phyloP scores from a whole-genome alignment of 1,284 basidiomycete species.

The Peniophora sp. region DNA sequence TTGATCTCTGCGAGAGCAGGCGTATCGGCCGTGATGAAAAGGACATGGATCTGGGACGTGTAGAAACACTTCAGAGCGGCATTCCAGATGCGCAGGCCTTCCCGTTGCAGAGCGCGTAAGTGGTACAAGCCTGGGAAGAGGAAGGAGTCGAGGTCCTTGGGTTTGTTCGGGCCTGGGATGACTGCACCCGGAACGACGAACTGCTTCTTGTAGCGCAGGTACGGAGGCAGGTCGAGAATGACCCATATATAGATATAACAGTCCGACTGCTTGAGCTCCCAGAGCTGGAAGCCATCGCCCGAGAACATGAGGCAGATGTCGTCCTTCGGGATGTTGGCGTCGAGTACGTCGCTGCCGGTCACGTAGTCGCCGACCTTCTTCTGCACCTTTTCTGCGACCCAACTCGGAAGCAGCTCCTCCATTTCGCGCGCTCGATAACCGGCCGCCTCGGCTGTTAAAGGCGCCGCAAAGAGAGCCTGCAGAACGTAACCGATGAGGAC shows the following conservation, averaged over 20 bases:
- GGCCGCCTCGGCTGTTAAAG: neutral
- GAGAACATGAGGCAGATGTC: neutral
- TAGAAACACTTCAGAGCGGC: conserved; percentile 2
- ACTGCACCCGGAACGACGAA: conserved; percentile 4
- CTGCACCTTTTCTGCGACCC: neutral
- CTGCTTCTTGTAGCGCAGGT: conserved; percentile 6
- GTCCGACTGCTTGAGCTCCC: conserved; percentile 4
- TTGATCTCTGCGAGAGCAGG: conserved; percentile 12
- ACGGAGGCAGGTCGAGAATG: conserved; percentile 3
- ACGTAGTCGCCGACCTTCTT: neutral
- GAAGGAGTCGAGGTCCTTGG: conserved; percentile 6
- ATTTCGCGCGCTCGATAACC: neutral
- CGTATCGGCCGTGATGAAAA: conserved; percentile 18
- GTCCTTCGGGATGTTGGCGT: neutral
- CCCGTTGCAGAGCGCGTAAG: conserved; percentile 14
- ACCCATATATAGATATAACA: conserved; percentile 10
- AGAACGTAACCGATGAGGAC: neutral
- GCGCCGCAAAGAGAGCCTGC: neutral
- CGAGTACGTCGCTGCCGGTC: neutral
- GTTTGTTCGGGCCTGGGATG: conserved; percentile 7
- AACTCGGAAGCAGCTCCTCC: neutral
- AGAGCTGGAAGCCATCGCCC: neutral
- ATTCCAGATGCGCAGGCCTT: conserved; percentile 17
- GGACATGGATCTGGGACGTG: conserved; percentile 10
- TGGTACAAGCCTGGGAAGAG: conserved; percentile 6